Percentiles rank a stretch among this genome's conserved stretches.
Conservation (phyloP, 306 rosid genomes). For the Amphicarpaea edgeworthii region DNA sequence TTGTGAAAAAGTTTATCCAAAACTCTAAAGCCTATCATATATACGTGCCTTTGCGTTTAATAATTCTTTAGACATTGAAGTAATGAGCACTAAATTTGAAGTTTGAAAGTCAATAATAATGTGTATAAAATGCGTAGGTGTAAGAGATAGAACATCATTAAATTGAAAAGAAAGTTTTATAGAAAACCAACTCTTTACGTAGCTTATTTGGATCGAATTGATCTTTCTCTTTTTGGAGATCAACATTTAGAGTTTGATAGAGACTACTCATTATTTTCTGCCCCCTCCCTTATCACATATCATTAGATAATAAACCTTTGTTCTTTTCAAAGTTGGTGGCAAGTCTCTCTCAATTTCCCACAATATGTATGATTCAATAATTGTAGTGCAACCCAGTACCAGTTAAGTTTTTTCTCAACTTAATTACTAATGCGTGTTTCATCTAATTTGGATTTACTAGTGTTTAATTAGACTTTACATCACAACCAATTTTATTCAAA, state of each 20-base stretch:
- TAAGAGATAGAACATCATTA: slow-evolving; percentile 6
- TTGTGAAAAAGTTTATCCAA: background rate
- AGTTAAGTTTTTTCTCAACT: background rate
- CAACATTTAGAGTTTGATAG: slow-evolving; percentile 39
- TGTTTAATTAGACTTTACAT: background rate
- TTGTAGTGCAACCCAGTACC: slow-evolving; percentile 4
- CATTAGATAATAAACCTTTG: slow-evolving; percentile 34
- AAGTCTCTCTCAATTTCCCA: slow-evolving; percentile 56
- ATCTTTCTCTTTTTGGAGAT: slow-evolving; percentile 30
- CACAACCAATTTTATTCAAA: slow-evolving; percentile 2
- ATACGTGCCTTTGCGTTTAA: slow-evolving; percentile 23
- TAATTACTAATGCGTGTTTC: background rate
- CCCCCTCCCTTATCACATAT: slow-evolving; percentile 27
- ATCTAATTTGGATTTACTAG: slow-evolving; percentile 3
- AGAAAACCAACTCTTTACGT: slow-evolving; percentile 42
- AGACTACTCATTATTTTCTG: slow-evolving; percentile 41
- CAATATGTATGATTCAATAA: slow-evolving; percentile 41
- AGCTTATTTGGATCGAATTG: slow-evolving; percentile 41
- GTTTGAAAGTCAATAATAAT: slow-evolving; percentile 30
- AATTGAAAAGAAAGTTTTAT: slow-evolving; percentile 11
- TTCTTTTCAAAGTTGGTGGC: slow-evolving; percentile 47
- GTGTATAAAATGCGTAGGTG: slow-evolving; percentile 2
- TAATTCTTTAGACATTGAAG: background rate
- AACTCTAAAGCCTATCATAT: background rate
- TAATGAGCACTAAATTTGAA: slow-evolving; percentile 1